Evolutionary conservation across 805 yeast species (phyloP).

Genomic region (Myxozyma udenii): DNA sequence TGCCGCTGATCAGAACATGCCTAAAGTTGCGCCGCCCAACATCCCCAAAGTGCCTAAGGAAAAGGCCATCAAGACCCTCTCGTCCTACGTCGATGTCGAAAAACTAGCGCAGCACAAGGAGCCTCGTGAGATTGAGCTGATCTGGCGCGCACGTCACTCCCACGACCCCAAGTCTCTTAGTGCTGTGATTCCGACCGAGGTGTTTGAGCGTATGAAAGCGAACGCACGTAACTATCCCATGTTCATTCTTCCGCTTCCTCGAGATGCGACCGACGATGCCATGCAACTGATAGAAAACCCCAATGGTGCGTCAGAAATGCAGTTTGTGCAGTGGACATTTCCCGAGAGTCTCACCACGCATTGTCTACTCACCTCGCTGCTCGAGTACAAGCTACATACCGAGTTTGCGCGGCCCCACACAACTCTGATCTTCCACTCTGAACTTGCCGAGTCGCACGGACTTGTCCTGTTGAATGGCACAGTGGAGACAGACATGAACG

Average conservation of each 20-base stretch:
- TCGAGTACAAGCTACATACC: conserved; percentile 84
- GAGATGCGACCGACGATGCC: conserved; percentile 38
- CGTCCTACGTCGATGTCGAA: conserved; percentile 65
- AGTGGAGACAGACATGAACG: conserved; percentile 61
- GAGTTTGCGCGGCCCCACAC: conserved; percentile 96
- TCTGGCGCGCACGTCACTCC: conserved; percentile 88
- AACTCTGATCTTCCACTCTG: conserved; percentile 81
- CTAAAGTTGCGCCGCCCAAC: conserved; percentile 12
- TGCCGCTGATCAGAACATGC: conserved; percentile 7
- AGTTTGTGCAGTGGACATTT: conserved; percentile 90
- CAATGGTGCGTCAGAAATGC: conserved; percentile 62
- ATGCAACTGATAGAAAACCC: conserved; percentile 7
- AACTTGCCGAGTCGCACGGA: conserved; percentile 55
- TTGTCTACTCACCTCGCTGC: conserved; percentile 84
- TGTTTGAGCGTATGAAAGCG: conserved; percentile 60
- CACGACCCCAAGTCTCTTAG: conserved; percentile 56
- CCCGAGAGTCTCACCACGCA: conserved; percentile 81
- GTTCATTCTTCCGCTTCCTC: conserved; percentile 88
- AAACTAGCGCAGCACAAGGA: conserved; percentile 56
- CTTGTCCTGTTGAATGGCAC: conserved; percentile 82
- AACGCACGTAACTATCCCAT: conserved; percentile 73
- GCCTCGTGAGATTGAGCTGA: conserved; percentile 59
- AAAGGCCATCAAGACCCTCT: conserved; percentile 58
- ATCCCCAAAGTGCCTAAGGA: conserved; percentile 38
- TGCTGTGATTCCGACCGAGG: conserved; percentile 58